Evolutionary conservation across 768 basidiomycete species (phyloP), one percentile per base, ranked within the genome.

Genomic region (Phallus indusiatus): DNA sequence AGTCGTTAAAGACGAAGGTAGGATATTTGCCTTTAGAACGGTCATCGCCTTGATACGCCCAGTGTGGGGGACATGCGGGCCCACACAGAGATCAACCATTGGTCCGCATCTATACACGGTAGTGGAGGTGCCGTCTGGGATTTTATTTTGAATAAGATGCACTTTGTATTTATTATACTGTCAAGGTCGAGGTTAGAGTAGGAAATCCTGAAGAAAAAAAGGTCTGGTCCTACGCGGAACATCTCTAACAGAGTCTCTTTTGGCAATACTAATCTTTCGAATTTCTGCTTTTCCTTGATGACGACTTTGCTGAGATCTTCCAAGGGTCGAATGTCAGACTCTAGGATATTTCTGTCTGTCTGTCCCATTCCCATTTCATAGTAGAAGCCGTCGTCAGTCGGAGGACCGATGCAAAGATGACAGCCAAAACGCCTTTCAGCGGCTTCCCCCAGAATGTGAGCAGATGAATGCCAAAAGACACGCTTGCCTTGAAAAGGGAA

Each of bases 401-500:
- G 96, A 16, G 96, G 96, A 2, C 96, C 96, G 62, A 96, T 84
- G 67, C 94, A 96, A 14, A 99, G 79, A 76, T 96, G 94, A 70
- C 94, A 96, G 46, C 94, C 95, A 70, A 97, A 95, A 70, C 96
- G 93, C 55, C 89, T 82, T 73, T 99, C 96, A 47, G 93, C 84
- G 56, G 95, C 89, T 73, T 99, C 96, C 49, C 96, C 96, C 17
- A 99, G 81, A 59, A 98, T 93, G 73, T 98, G 96, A 0, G 96
- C 96, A 22, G 94, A 97, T 17, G 96, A 98, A 71, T 98, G 96
- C 96, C 96, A 99, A 78, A 98, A 99, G 8, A 99, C 96, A 66
- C 86, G 88, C 73, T 97, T 94, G 61, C 95, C 94, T 85, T 71
- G 55, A 52, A 54, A 21, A 37, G 54, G 47, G 47, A 14, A 47